Evolutionary conservation across 495 filamentous ascomycete species (phyloP).

Genomic region (Terfezia boudieri): DNA sequence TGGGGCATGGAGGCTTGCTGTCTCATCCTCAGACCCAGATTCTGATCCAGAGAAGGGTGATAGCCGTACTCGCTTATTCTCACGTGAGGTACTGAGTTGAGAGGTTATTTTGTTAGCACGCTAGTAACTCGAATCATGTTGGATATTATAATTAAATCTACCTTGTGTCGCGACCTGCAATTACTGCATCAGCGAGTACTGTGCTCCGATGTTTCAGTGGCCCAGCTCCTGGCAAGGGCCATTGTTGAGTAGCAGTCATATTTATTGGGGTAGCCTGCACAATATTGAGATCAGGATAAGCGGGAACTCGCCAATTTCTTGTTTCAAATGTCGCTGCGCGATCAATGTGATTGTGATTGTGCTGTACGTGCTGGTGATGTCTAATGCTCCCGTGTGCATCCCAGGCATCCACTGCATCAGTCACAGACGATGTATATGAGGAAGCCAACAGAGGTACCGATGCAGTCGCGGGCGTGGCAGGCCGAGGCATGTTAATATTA

Average conservation of each 20-base stretch:
- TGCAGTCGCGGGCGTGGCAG: background rate
- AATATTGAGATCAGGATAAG: background rate
- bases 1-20: background rate
- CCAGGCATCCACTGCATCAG: background rate
- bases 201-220: background rate
- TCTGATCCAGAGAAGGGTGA: background rate
- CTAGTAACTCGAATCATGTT: too few relatives aligned
- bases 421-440: background rate
- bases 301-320: background rate
- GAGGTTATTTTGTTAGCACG: too few relatives aligned
- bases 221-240: background rate
- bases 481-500: background rate
- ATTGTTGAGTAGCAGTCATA: background rate
- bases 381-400: background rate
- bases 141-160: too few relatives aligned
- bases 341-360: background rate
- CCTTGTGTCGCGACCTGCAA: background rate
- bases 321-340: background rate
- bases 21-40: background rate
- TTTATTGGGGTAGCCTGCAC: background rate
- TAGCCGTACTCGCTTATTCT: background rate
- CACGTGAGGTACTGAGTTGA: background rate
- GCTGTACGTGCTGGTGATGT: background rate
- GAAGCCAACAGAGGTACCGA: background rate
- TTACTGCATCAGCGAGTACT: background rate